A percentile compares a stretch with the other conserved stretches of the same genome.
Conservation (phyloP, 78 protist species). For the Corallochytrium limacisporum region DNA sequence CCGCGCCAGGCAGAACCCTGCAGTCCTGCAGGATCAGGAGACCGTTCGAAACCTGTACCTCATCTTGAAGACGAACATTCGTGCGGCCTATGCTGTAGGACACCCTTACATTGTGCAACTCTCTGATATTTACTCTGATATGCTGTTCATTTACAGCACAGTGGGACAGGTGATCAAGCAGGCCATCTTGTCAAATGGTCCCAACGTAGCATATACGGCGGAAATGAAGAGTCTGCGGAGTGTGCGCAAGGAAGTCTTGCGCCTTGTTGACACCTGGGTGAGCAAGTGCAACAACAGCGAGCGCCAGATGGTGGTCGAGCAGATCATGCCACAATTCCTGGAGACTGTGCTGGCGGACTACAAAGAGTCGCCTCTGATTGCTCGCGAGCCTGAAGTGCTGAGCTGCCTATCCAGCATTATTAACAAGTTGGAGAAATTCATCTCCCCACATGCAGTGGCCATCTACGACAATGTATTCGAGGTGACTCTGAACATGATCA, state of each 20-base stretch:
- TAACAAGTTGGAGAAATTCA: background rate
- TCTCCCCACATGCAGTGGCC: background rate
- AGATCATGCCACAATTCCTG: constrained; percentile 11
- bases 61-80: constrained; percentile 57
- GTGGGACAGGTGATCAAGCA: constrained; percentile 7
- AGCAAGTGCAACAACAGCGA: background rate
- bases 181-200: background rate
- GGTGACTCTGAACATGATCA: constrained; percentile 69
- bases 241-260: constrained; percentile 16
- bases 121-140: constrained; percentile 62
- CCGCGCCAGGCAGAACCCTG: constrained; percentile 10
- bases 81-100: constrained; percentile 61
- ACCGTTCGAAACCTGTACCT: constrained; percentile 24
- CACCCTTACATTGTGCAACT: constrained; percentile 61
- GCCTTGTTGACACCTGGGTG: constrained; percentile 14
- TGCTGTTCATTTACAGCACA: constrained; percentile 49
- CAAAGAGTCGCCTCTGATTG: background rate
- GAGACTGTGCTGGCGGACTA: constrained; percentile 15
- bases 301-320: background rate
- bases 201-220: background rate
- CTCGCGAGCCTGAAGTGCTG: constrained; percentile 32
- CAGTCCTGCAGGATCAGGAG: constrained; percentile 1
- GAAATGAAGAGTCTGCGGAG: background rate
- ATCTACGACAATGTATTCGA: constrained; percentile 57
- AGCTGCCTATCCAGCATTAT: background rate